Evolutionary conservation across 257 asterid genomes (phyloP).

Genomic region (Gardenia jasminoides): DNA sequence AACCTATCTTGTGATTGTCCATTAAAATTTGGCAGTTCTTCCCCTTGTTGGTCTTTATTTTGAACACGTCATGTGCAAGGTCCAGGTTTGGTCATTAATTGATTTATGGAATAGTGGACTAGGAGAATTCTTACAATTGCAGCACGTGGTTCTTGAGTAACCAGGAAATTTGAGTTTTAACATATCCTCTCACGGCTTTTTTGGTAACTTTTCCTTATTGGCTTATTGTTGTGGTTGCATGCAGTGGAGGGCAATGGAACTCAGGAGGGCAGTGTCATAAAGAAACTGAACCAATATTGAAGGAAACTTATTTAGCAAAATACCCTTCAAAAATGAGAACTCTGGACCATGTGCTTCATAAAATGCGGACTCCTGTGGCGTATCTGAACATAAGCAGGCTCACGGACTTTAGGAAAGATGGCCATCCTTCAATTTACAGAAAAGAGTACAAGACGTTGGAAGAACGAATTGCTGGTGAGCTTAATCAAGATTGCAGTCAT

Average conservation of each 20-base stretch:
- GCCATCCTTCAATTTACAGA: constrained; percentile 82
- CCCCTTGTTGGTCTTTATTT: too few species aligned
- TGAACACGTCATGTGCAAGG: neutral
- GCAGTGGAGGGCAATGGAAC: constrained; percentile 97
- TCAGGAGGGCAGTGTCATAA: constrained; percentile 83
- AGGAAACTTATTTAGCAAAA: constrained; percentile 48
- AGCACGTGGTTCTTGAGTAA: neutral
- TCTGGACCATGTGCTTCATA: constrained; percentile 56
- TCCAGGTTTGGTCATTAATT: neutral
- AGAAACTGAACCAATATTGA: constrained; percentile 72
- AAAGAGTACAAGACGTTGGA: constrained; percentile 46
- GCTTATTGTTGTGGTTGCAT: constrained; percentile 13
- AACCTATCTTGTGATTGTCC: too few species aligned
- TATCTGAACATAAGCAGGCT: constrained; percentile 78
- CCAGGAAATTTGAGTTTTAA: neutral
- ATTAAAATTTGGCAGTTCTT: too few species aligned
- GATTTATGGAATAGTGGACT: neutral
- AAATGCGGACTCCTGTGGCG: constrained; percentile 56
- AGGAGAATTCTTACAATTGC: neutral
- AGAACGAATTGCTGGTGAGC: constrained; percentile 36
- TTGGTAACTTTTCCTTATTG: neutral
- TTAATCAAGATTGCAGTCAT: constrained; percentile 88
- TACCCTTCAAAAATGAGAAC: constrained; percentile 82
- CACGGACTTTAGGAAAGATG: constrained; percentile 81
- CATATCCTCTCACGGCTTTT: neutral